Evolutionary conservation across 2,329 filamentous ascomycete genomes (phyloP).

Genomic region (Diplocarpon mali): DNA sequence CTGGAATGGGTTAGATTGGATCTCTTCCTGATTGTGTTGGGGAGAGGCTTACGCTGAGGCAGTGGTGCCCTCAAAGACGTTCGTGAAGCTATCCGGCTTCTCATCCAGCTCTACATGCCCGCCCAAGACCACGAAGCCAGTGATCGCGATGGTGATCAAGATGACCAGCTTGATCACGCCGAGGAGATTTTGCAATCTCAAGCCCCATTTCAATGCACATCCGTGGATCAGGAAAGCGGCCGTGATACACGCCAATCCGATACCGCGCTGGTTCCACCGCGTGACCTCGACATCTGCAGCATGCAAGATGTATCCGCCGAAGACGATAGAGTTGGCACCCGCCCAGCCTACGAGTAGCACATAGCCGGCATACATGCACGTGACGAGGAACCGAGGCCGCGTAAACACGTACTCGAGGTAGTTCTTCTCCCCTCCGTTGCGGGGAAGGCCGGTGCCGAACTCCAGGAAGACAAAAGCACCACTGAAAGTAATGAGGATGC

Average conservation of each 20-base stretch:
- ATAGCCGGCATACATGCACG: slow-evolving; percentile 49
- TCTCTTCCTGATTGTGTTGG: neutral
- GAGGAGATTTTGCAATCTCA: slow-evolving; percentile 55
- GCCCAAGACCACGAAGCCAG: slow-evolving; percentile 46
- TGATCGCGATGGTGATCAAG: slow-evolving; percentile 52
- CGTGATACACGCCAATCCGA: slow-evolving; percentile 57
- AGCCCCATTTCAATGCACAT: slow-evolving; percentile 50
- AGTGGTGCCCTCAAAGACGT: slow-evolving; percentile 55
- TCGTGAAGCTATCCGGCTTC: slow-evolving; percentile 50
- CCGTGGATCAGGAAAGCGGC: slow-evolving; percentile 55
- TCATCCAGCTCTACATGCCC: slow-evolving; percentile 46
- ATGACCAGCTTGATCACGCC: slow-evolving; percentile 56
- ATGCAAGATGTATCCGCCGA: slow-evolving; percentile 59
- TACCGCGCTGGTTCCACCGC: slow-evolving; percentile 55
- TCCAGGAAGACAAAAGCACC: slow-evolving; percentile 57
- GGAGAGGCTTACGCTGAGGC: slow-evolving; percentile 39
- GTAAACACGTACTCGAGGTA: slow-evolving; percentile 56
- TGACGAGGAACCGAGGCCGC: slow-evolving; percentile 48
- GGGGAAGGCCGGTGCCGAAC: slow-evolving; percentile 52
- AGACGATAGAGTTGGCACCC: slow-evolving; percentile 56
- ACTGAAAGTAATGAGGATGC: slow-evolving; percentile 48
- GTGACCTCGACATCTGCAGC: slow-evolving; percentile 50
- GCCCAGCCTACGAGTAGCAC: slow-evolving; percentile 55
- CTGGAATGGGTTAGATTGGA: neutral
- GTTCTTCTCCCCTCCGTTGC: slow-evolving; percentile 56